Evolutionary conservation across 2,329 filamentous ascomycete species (phyloP).

Genomic region (Cryphonectria nitschkei): DNA sequence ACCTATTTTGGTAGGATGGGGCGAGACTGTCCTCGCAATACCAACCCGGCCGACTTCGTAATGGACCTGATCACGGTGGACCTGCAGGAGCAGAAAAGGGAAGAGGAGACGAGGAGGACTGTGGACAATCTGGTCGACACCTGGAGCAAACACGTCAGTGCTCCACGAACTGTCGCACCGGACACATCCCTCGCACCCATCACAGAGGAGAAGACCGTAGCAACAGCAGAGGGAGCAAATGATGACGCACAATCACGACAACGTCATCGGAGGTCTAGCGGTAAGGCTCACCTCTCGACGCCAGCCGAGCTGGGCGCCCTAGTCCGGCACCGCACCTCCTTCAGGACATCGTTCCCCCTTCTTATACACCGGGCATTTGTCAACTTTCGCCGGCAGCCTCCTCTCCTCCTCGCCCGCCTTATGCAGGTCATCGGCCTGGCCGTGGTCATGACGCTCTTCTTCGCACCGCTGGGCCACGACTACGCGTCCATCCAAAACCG

Average conservation of each 20-base stretch:
- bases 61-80: conserved; percentile 78
- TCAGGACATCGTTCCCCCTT: conserved; percentile 66
- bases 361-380: conserved; percentile 69
- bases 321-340: conserved; percentile 63
- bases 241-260: conserved; percentile 30
- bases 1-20: conserved; percentile 64
- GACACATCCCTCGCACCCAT: conserved; percentile 30
- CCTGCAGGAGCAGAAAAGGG: conserved; percentile 65
- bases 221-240: not conserved
- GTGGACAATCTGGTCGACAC: conserved; percentile 63
- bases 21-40: conserved; percentile 67
- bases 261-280: conserved; percentile 28
- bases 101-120: conserved; percentile 64
- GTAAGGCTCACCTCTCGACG: conserved; percentile 52
- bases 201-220: conserved; percentile 24
- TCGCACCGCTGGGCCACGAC: conserved; percentile 70
- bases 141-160: conserved; percentile 48
- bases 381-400: conserved; percentile 70
- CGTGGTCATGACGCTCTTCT: conserved; percentile 69
- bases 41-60: conserved; percentile 78
- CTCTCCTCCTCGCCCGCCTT: conserved; percentile 64
- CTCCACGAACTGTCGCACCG: conserved; percentile 2
- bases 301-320: conserved; percentile 75
- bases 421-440: conserved; percentile 70
- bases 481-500: conserved; percentile 74